Conservation (phyloP, 176 grass and related monocot species). For the Chrysopogon serrulatus region DNA sequence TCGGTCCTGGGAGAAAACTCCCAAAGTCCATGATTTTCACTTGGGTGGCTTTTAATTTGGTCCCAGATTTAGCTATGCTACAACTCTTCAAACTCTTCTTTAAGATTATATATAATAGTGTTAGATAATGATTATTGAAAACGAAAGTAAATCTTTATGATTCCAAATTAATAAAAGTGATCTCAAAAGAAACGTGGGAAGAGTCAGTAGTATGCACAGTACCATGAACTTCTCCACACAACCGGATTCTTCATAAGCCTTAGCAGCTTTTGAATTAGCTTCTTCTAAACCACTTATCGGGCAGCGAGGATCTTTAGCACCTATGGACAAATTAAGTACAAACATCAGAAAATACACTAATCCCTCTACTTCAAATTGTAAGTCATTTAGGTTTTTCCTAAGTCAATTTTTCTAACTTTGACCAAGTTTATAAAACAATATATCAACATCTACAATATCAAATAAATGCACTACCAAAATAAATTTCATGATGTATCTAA, state of each 20-base stretch:
- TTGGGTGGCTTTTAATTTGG: background rate
- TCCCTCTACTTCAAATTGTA: background rate
- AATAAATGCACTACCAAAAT: too few relatives aligned
- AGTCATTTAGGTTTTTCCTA: background rate
- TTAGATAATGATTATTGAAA: background rate
- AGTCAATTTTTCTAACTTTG: background rate
- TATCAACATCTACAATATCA: background rate
- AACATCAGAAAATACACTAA: background rate
- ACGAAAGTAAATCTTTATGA: background rate
- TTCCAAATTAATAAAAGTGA: background rate
- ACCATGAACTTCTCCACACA: slow-evolving; percentile 64
- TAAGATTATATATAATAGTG: background rate
- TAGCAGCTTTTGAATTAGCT: slow-evolving; percentile 27
- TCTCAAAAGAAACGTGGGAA: background rate
- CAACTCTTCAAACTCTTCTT: background rate
- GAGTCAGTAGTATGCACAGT: background rate
- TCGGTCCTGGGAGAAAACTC: background rate
- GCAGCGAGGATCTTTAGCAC: slow-evolving; percentile 69
- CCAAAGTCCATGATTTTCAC: background rate
- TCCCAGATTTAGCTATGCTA: background rate
- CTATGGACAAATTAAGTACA: slow-evolving; percentile 31
- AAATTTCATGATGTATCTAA: background rate
- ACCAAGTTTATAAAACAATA: background rate
- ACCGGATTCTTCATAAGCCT: slow-evolving; percentile 36
- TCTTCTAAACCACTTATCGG: slow-evolving; percentile 60